These are phyloP conservation scores for Suillus cothurnatus DNA, from an alignment of 768 basidiomycete genomes.

Conservation along the genomic window DNA sequence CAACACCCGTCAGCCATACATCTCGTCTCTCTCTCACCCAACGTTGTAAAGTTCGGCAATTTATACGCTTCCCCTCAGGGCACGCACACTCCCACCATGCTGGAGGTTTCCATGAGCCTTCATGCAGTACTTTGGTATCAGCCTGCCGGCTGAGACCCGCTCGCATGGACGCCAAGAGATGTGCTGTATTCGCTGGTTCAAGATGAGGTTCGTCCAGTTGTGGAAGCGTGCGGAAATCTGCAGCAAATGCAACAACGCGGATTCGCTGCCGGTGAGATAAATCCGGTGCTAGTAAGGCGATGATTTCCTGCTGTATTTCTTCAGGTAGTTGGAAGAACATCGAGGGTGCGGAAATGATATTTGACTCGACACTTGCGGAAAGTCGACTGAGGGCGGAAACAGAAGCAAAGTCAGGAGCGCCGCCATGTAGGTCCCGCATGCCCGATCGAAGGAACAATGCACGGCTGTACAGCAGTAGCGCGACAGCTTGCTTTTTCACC, in stretches of 20 bases:
- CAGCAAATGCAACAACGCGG: slow-evolving; percentile 54
- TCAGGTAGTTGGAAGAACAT: slow-evolving; percentile 49
- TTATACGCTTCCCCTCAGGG: slow-evolving; percentile 23
- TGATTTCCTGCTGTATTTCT: slow-evolving; percentile 59
- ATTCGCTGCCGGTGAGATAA: slow-evolving; percentile 58
- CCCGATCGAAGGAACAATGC: slow-evolving; percentile 46
- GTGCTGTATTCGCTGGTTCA: slow-evolving; percentile 11
- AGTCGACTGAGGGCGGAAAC: slow-evolving; percentile 11
- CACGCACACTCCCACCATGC: slow-evolving; percentile 37
- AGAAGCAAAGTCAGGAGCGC: slow-evolving; percentile 5
- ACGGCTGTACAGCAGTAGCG: slow-evolving; percentile 52
- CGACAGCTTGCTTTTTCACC: slow-evolving; percentile 49
- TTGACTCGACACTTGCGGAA: slow-evolving; percentile 11
- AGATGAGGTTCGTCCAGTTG: slow-evolving; percentile 24
- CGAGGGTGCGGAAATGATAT: slow-evolving; percentile 11
- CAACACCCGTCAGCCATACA: slow-evolving; percentile 49
- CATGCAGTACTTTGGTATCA: slow-evolving; percentile 18
- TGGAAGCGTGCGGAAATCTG: slow-evolving; percentile 48
- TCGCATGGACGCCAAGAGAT: slow-evolving; percentile 10
- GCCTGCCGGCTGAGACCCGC: slow-evolving; percentile 12
- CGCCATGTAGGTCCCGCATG: slow-evolving; percentile 5
- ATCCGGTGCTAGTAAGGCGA: slow-evolving; percentile 57
- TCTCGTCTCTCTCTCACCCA: slow-evolving; percentile 45
- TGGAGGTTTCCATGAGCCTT: slow-evolving; percentile 38
- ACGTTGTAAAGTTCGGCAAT: slow-evolving; percentile 31